Base-by-base conservation (phyloP, 179 eudicot genomes). In the Amaranthus tricolor region DNA sequence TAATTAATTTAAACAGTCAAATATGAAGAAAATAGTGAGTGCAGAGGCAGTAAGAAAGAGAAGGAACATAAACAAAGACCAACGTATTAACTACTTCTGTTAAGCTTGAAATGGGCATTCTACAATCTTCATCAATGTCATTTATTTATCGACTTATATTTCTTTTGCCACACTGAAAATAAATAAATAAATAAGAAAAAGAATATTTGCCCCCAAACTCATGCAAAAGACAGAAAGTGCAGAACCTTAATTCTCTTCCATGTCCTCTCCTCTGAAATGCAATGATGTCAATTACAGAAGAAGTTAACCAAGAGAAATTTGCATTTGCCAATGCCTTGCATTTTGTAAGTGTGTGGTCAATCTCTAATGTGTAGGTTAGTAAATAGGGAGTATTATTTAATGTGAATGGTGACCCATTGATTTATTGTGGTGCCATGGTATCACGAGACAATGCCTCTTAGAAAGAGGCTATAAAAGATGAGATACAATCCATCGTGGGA, bases 161-260 rank as follows among this genome's bases (percentile, higher is more conserved):
- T 54, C 62, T 43, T 70, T 70, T 69, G 68, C 62, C 63, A 19
- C 69, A 60, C 62, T 76, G 21, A 47, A 58, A 56, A 71, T 31
- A 56, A 5, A 19, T 1, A n/a, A 47, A 15, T 45, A 9, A 47
- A 12, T 17, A 9, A 31, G 40, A 31, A 9, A 12, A 66, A 19
- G 8, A 61, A 13, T 13, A 12, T 12, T 43, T 56, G 66, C 66
- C 55, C 40, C 48, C n/a, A 75, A 57, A 61, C 70, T 70, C 70
- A 70, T 77, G 75, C 70, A 77, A 77, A 70, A 63, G 61, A 54
- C 70, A 71, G 63, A 61, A 51, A 7, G 13, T 21, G 54, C 79
- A 70, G 75, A 77, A 70, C 70, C 79, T 77, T 77, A 70, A 70
- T 76, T 76, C 70, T 58, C 59, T n/a, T 43, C 21, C 1, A 19